Base-by-base conservation (phyloP, 495 filamentous ascomycete genomes). In the Trichoderma asperelloides region DNA sequence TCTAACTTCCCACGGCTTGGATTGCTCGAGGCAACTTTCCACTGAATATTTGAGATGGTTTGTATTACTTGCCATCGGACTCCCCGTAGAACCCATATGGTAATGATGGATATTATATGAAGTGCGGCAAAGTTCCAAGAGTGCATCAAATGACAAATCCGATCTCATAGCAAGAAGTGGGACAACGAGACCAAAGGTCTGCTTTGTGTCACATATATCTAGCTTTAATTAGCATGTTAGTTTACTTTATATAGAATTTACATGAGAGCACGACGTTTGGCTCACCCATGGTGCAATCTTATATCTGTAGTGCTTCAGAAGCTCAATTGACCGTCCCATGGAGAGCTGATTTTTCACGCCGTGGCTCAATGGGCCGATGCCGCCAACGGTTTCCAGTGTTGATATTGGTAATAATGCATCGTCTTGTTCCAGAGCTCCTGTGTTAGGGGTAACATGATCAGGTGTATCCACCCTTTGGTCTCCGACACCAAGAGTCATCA, bases 281-380 rank as follows among this genome's bases (percentile, higher is more conserved):
- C 47, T 25, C 45, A 68, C 66, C 66, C 66, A 68, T 68, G 66
- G 66, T 21, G 66, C 66, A 23, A 68, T 64, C n/a, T 64, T 45
- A 28, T 68, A 68, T 64, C 66, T 64, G n/a, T 68, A 68, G 39
- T 63, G 30, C 66, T 39, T 64, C 33, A 68, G 57, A 1, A 68
- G 28, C 28, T 47, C 40, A 15, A 68, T 39, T 23, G 28, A 25
- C 11, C 47, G 65, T 21, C 12, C 57, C 23, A 23, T 33, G 9
- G 37, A 40, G 2, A 68, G 41, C 8, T 43, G 30, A 37, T 64
- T 8, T 45, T 6, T 7, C 1, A 45, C 23, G 5, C 3, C 6
- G 13, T n/a, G 1, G 21, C 45, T 60, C 27, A 60, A 7, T 15
- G 55, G 55, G 8, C 55, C 55, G 30, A 60, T 2, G 0, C 13